Base-by-base conservation (phyloP, 2,329 filamentous ascomycete genomes). In the Ophiosphaerella herpotricha region DNA sequence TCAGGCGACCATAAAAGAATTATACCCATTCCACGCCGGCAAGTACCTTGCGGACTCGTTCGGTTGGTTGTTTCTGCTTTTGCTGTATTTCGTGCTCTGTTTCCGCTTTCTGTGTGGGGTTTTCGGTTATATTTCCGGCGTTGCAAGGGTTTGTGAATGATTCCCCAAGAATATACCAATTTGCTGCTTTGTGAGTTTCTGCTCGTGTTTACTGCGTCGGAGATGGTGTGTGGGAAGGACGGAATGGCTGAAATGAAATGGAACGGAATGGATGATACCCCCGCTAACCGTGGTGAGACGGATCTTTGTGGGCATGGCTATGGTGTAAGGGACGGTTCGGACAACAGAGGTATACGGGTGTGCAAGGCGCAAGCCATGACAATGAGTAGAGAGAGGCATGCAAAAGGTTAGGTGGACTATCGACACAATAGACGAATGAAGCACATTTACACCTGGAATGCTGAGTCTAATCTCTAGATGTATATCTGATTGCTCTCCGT, bases 131-230 rank as follows among this genome's bases (percentile, higher is more conserved):
- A 53, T 43, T 55, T 55, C 48, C 42, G 64, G 67, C 57, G 59
- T 63, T 66, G 42, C 43, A 66, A 42, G 43, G 57, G 49, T 48
- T 48, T 43, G 52, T 60, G 65, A 63, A 71, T 67, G 69, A 72
- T 71, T 71, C 67, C 69, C 68, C 68, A 74, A 63, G 72, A 71
- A 72, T 72, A 74, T 74, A 74, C 71, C 71, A 72, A 70, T 72
- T 71, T 72, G 68, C 65, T 68, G 66, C 69, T 69, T 67, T 63
- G 55, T 62, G 55, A 47, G 50, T 55, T 52, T 50, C 18, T 44
- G 36, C 18, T 37, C 47, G 36, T 34, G 34, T 50, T 50, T 24
- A 35, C 39, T 37, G 45, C 13, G 31, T 47, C 23, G 34, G 21
- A 35, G 39, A 39, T 33, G 45, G 44, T 44, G 43, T 37, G 39